A percentile compares a stretch with the other conserved stretches of the same genome.
Evolutionary conservation across 768 basidiomycete genomes (phyloP).

Genomic region (Auricularia heimuer): DNA sequence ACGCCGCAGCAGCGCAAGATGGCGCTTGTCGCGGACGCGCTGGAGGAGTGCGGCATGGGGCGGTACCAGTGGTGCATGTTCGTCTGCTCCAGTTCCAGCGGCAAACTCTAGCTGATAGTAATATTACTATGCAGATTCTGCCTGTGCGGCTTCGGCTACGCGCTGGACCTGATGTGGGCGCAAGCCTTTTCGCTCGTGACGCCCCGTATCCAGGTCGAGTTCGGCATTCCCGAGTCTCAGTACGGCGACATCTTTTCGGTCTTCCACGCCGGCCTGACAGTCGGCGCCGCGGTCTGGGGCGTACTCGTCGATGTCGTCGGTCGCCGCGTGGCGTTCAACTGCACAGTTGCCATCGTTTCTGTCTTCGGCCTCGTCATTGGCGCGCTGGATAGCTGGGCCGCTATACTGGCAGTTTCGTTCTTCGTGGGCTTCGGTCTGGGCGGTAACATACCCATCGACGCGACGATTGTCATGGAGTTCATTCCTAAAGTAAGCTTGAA

Average conservation of each 20-base stretch:
- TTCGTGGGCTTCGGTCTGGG: conserved; percentile 30
- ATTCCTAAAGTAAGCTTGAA: background rate
- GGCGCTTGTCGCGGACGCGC: conserved; percentile 41
- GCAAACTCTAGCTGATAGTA: background rate
- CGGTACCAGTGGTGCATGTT: conserved; percentile 35
- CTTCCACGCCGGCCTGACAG: conserved; percentile 45
- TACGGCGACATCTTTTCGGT: conserved; percentile 18
- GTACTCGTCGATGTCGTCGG: conserved; percentile 44
- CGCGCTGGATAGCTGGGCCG: conserved; percentile 35
- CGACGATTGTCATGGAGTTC: conserved; percentile 36
- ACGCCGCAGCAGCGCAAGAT: background rate
- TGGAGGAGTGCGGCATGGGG: conserved; percentile 65
- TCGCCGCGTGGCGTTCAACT: conserved; percentile 39
- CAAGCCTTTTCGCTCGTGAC: conserved; percentile 5
- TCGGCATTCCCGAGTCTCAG: background rate
- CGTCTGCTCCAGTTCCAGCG: background rate
- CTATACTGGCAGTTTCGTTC: conserved; percentile 34
- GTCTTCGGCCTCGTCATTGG: conserved; percentile 44
- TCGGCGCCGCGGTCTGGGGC: conserved; percentile 42
- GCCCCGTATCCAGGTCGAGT: background rate
- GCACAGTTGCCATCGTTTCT: conserved; percentile 44
- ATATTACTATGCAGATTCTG: background rate
- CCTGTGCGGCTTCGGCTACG: background rate
- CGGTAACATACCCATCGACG: conserved; percentile 50
- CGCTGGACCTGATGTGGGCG: background rate